Evolutionary conservation across 257 asterid genomes (phyloP).

Genomic region (Mentha longifolia): DNA sequence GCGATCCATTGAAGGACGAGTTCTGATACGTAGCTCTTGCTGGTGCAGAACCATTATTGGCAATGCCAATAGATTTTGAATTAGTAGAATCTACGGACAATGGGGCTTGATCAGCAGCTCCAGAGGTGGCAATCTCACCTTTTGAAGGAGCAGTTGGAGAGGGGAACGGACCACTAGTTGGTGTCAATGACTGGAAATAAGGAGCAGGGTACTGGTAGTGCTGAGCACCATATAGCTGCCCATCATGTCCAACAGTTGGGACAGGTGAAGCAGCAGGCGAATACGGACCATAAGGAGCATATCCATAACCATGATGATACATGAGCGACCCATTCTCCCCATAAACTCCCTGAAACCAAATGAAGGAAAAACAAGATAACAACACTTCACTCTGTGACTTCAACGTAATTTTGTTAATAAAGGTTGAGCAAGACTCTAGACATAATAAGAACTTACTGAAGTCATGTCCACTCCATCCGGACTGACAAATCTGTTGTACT

Average conservation of each 20-base stretch:
- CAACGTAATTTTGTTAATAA: background rate
- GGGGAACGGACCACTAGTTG: slow-evolving; percentile 46
- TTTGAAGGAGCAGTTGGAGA: slow-evolving; percentile 46
- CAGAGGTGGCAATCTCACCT: slow-evolving; percentile 57
- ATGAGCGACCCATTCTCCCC: slow-evolving; percentile 70
- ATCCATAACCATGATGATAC: slow-evolving; percentile 70
- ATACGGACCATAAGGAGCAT: slow-evolving; percentile 63
- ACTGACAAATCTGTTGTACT: slow-evolving; percentile 54
- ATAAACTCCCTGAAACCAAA: slow-evolving; percentile 55
- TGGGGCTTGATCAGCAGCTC: slow-evolving; percentile 55
- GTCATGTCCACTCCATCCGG: slow-evolving; percentile 62
- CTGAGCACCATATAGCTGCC: slow-evolving; percentile 73
- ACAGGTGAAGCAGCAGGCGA: slow-evolving; percentile 69
- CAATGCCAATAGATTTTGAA: slow-evolving; percentile 53
- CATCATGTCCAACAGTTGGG: slow-evolving; percentile 70
- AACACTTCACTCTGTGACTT: background rate
- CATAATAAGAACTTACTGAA: slow-evolving; percentile 42
- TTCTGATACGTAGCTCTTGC: slow-evolving; percentile 44
- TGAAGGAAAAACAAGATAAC: background rate
- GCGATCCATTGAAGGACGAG: slow-evolving; percentile 48
- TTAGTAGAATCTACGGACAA: slow-evolving; percentile 56
- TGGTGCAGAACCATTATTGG: slow-evolving; percentile 45
- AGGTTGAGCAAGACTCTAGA: background rate
- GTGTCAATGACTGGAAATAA: slow-evolving; percentile 59
- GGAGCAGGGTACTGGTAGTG: slow-evolving; percentile 71